Conservation (phyloP, 768 basidiomycete genomes). For the Boletus subparvulus region DNA sequence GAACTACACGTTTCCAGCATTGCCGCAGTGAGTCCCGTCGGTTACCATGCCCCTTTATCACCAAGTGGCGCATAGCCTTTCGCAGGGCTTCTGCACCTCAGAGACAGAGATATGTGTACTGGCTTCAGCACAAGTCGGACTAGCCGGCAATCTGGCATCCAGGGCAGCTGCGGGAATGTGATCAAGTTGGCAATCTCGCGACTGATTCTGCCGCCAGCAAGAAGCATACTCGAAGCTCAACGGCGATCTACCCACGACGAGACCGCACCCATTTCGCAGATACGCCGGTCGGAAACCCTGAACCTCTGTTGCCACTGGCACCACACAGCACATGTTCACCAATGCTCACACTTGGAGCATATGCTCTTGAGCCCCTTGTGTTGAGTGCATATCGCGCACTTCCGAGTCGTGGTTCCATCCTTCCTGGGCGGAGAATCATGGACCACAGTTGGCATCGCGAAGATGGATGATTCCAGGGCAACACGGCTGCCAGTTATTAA, state of each 20-base stretch:
- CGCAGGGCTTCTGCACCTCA: slow-evolving; percentile 20
- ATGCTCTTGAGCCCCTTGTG: not conserved
- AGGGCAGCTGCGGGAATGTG: not conserved
- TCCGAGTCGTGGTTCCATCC: slow-evolving; percentile 5
- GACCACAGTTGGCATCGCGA: slow-evolving; percentile 6
- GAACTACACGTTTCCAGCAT: slow-evolving; percentile 28
- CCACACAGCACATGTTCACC: not conserved
- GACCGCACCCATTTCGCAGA: slow-evolving; percentile 7
- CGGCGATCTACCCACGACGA: slow-evolving; percentile 20
- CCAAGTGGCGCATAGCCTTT: slow-evolving; percentile 16
- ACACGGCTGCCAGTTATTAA: slow-evolving; percentile 12
- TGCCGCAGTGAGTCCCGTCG: slow-evolving; percentile 30
- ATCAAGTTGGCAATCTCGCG: slow-evolving; percentile 8
- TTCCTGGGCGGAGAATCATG: slow-evolving; percentile 21
- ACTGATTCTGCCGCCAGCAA: not conserved
- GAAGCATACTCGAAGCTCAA: not conserved
- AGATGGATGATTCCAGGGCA: slow-evolving; percentile 14
- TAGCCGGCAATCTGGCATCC: not conserved
- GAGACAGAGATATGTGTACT: not conserved
- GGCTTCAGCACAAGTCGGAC: not conserved
- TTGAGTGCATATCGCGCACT: not conserved
- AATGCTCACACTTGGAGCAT: not conserved
- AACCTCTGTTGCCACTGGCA: not conserved
- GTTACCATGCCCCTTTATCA: slow-evolving; percentile 31
- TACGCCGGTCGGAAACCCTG: slow-evolving; percentile 11